Base-by-base conservation (phyloP, 2,329 filamentous ascomycete species). In the Aspergillus clavatus region DNA sequence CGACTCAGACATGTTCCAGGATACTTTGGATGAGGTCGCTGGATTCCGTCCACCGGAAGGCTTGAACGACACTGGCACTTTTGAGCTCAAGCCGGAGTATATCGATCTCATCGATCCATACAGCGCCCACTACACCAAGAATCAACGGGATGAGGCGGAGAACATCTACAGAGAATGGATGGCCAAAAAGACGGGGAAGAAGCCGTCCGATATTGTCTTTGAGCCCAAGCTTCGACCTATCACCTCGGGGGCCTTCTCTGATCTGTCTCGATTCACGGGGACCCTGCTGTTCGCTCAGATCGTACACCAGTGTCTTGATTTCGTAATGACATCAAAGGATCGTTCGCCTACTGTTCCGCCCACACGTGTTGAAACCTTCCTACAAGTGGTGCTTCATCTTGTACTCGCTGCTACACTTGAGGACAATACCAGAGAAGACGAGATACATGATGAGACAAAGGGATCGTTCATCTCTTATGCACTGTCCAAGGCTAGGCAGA, bases 121-220 rank as follows among this genome's bases (percentile, higher is more conserved):
- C 65, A 93, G 90, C 60, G 87, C 90, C 5, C 89, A 97, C 62
- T 98, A 95, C 67, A 94, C 84, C 60, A 95, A 95, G 63, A 98
- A 98, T 59, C 91, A 97, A 66, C 82, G 93, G 40, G 93, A 98
- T 62, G 93, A 98, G 65, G 89, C 91, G 0, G 93, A 98, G 67
- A 83, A 81, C 55, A 86, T 89, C 3, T 96, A 93, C 71, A 89
- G 86, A 57, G 84, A 86, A 59, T 86, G 87, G 74, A 83, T 93
- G 74, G 87, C 89, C 8, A 89, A 89, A 70, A 89, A 87, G 69
- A 89, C 85, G 0, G 89, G 90, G 14, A 89, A 90, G 63, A 76
- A 83, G 35, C 72, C 80, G 1, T 82, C 88, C 31, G 89, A 96
- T 43, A 83, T 97, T 47, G 89, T 97, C 2, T 96, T 88, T 62